A percentile compares a stretch with the other conserved stretches of the same genome.
These are phyloP conservation scores for Stachybotrys chartarum DNA, from an alignment of 2,329 filamentous ascomycete genomes.

Conservation along the genomic window DNA sequence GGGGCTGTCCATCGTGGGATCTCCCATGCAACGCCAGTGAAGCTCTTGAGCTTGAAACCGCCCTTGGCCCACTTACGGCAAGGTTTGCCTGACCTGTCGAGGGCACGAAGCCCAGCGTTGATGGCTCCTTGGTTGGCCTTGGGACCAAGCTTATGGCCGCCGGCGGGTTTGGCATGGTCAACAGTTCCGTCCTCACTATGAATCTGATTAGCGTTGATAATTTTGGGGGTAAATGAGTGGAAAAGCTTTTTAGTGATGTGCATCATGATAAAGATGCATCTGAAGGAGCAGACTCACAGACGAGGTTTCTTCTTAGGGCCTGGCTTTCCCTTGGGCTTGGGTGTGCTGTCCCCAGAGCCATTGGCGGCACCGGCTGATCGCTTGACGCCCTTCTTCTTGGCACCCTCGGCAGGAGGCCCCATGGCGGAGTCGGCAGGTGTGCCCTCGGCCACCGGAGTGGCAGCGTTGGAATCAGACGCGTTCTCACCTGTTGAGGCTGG, in stretches of 20 bases:
- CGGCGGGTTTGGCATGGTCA: conserved; percentile 45
- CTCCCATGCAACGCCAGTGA: conserved; percentile 80
- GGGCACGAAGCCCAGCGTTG: conserved; percentile 88
- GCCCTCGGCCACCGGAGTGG: conserved; percentile 48
- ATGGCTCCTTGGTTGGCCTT: conserved; percentile 97
- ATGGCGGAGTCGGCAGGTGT: conserved; percentile 50
- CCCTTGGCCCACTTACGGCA: conserved; percentile 88
- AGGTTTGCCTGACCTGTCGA: conserved; percentile 86
- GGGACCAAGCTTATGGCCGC: conserved; percentile 77
- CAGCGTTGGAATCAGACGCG: conserved; percentile 51
- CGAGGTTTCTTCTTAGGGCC: conserved; percentile 95
- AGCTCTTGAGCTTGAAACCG: conserved; percentile 79
- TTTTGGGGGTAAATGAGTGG: background rate
- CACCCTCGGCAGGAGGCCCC: conserved; percentile 52
- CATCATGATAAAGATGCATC: background rate
- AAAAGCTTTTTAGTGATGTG: background rate
- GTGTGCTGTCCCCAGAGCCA: conserved; percentile 50
- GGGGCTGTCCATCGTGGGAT: conserved; percentile 78
- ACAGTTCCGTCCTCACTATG: conserved; percentile 55
- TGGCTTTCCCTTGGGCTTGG: conserved; percentile 78
- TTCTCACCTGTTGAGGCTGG: conserved; percentile 44
- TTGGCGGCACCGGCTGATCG: conserved; percentile 60
- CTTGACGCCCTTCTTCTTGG: conserved; percentile 72
- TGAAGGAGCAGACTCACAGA: conserved; percentile 58
- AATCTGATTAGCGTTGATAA: conserved; percentile 3